Conservation (phyloP, 2,329 filamentous ascomycete species). For the Myriangium duriaei region DNA sequence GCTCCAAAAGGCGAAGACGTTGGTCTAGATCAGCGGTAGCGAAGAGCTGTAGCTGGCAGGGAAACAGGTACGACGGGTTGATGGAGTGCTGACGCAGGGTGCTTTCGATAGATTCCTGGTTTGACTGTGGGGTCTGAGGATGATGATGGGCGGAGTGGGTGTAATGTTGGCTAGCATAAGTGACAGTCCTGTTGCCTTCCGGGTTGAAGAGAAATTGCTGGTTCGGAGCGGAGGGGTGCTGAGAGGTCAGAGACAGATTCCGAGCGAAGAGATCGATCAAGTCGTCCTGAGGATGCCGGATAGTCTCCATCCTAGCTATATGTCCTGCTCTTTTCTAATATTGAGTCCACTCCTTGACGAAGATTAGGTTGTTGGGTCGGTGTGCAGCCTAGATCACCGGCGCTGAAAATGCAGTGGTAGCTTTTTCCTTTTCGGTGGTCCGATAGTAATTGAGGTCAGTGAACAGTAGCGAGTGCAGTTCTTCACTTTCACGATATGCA, state of each 20-base stretch:
- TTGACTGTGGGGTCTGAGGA: constrained; percentile 21
- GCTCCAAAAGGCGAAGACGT: constrained; percentile 61
- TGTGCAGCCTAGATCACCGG: too few relatives aligned
- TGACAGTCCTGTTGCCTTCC: constrained; percentile 38
- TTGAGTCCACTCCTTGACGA: too few relatives aligned
- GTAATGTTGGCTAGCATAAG: constrained; percentile 57
- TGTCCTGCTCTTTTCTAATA: too few relatives aligned
- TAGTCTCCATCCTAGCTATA: constrained; percentile 27
- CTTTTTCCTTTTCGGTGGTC: too few relatives aligned
- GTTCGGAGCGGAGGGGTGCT: constrained; percentile 19
- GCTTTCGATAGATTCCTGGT: constrained; percentile 38
- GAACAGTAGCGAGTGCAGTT: too few relatives aligned
- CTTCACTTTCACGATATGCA: too few relatives aligned
- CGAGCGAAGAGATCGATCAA: constrained; percentile 67
- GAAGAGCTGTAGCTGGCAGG: constrained; percentile 68
- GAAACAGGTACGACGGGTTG: constrained; percentile 54
- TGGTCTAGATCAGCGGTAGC: constrained; percentile 60
- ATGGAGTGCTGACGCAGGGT: constrained; percentile 54
- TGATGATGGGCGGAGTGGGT: constrained; percentile 61
- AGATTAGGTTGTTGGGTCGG: too few relatives aligned
- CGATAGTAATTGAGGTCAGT: too few relatives aligned
- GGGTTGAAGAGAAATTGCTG: constrained; percentile 23
- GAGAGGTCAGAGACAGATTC: constrained; percentile 50
- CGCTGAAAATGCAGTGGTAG: too few relatives aligned
- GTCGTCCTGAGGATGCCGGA: constrained; percentile 56